phyloP scores from a whole-genome alignment of 345 rosid genomes.

The Eucalyptus melliodora region DNA sequence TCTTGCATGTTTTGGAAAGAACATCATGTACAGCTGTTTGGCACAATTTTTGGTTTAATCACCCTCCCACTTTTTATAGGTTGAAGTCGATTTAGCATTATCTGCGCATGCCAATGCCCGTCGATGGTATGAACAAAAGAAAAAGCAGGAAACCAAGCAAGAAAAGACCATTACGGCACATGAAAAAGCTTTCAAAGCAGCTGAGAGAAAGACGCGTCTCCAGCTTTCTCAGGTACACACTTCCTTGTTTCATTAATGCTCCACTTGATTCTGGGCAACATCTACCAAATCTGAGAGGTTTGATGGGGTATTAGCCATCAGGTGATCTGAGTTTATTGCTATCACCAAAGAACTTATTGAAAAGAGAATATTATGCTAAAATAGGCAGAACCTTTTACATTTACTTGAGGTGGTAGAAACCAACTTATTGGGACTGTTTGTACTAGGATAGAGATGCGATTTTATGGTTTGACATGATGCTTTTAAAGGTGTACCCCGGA shows the following conservation, averaged over 20 bases:
- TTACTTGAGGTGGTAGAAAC: not conserved
- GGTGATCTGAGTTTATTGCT: not conserved
- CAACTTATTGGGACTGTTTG: not conserved
- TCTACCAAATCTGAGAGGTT: not conserved
- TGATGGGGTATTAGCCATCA: not conserved
- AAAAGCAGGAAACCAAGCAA: constrained; percentile 88
- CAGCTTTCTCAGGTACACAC: constrained; percentile 79
- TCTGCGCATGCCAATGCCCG: constrained; percentile 96
- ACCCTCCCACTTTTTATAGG: constrained; percentile 20
- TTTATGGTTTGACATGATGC: not conserved
- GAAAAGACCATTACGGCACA: constrained; percentile 91
- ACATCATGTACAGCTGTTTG: not conserved
- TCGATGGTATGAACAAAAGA: constrained; percentile 91
- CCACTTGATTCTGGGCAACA: not conserved
- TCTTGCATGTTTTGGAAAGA: not conserved
- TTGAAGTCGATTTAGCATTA: constrained; percentile 92
- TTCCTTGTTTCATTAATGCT: not conserved
- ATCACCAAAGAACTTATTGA: not conserved
- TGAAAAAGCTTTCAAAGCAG: constrained; percentile 94
- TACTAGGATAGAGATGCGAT: not conserved
- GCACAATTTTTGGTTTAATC: not conserved
- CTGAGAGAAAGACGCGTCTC: constrained; percentile 87
- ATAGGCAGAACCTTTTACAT: not conserved
- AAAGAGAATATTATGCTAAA: not conserved
- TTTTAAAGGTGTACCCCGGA: not conserved